phyloP scores from a whole-genome alignment of 768 basidiomycete species.

The Pulveroboletus sp. region DNA sequence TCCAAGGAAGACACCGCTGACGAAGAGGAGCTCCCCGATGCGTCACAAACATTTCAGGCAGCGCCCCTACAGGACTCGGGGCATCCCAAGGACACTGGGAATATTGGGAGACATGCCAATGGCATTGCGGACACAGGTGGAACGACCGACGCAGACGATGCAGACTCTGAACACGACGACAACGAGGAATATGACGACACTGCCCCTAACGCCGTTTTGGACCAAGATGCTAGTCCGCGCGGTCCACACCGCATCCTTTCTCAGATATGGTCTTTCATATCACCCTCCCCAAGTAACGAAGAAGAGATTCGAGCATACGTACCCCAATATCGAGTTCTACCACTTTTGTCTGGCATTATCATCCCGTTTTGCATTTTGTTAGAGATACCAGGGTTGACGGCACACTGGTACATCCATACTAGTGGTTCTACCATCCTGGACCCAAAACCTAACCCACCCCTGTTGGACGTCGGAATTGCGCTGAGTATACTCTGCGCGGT shows the following conservation, averaged over 20 bases:
- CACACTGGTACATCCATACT: constrained; percentile 67
- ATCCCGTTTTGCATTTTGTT: constrained; percentile 79
- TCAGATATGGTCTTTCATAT: constrained; percentile 5
- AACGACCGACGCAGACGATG: background rate
- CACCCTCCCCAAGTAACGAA: constrained; percentile 19
- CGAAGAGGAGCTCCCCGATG: constrained; percentile 7
- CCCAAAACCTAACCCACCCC: constrained; percentile 45
- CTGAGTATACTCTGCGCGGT: constrained; percentile 66
- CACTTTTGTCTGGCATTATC: constrained; percentile 61
- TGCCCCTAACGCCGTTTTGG: background rate
- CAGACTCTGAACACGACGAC: constrained; percentile 7
- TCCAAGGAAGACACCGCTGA: constrained; percentile 13
- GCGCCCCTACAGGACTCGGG: background rate
- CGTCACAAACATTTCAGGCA: background rate
- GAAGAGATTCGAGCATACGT: constrained; percentile 33
- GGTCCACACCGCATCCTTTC: constrained; percentile 3
- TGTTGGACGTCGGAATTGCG: constrained; percentile 57
- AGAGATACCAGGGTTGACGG: constrained; percentile 76
- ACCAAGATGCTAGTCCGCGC: background rate
- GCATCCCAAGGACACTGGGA: background rate
- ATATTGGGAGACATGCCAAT: background rate
- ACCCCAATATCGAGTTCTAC: constrained; percentile 58
- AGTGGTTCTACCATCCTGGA: constrained; percentile 38
- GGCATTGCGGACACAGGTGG: background rate
- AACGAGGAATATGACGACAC: constrained; percentile 6